Conservation (phyloP, 2,329 filamentous ascomycete genomes). For the Pseudogymnoascus sp. region DNA sequence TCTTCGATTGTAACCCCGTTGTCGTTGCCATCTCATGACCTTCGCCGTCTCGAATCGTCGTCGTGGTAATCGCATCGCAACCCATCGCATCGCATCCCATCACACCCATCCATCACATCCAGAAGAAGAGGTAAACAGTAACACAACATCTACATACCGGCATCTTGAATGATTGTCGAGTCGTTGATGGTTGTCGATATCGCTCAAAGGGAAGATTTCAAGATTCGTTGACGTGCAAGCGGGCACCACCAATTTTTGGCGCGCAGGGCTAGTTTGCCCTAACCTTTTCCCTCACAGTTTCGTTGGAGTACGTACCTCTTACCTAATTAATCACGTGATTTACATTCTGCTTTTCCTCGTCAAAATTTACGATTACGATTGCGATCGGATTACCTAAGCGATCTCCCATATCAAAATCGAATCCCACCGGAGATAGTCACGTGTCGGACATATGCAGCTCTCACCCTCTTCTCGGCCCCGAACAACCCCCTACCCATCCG, state of each 20-base stretch:
- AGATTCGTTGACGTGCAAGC: neutral
- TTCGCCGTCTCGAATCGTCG: neutral
- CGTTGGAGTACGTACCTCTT: neutral
- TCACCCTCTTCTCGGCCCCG: neutral
- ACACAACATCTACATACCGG: constrained; percentile 36
- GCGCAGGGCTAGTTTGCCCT: constrained; percentile 3
- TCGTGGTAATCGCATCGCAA: neutral
- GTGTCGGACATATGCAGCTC: neutral
- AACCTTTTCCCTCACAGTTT: neutral
- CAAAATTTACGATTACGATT: too few species aligned
- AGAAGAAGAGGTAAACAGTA: constrained; percentile 18
- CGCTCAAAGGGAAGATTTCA: neutral
- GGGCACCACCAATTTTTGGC: neutral
- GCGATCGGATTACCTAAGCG: too few species aligned
- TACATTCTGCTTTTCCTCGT: neutral
- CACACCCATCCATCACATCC: constrained; percentile 10
- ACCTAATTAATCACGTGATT: neutral
- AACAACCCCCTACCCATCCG: neutral
- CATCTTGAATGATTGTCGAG: constrained; percentile 42
- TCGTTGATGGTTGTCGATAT: constrained; percentile 8
- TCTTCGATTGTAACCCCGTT: too few species aligned
- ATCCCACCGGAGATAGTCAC: neutral
- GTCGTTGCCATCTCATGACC: neutral
- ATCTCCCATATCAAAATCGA: neutral
- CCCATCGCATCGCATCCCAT: neutral